These are phyloP conservation scores for Ogataea salicorniae DNA, from an alignment of 805 yeast species.

Conservation along the genomic window DNA sequence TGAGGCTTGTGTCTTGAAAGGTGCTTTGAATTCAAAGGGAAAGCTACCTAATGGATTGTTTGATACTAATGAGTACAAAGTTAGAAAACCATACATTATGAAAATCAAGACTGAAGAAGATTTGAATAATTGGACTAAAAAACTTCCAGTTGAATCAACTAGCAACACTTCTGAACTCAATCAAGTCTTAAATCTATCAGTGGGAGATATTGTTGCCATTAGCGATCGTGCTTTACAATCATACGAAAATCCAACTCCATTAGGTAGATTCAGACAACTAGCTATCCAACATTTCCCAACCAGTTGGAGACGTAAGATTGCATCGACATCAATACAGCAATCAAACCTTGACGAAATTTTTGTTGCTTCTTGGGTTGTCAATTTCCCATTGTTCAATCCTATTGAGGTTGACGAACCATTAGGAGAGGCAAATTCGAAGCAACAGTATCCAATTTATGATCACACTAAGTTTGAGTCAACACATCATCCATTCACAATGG, in stretches of 20 bases:
- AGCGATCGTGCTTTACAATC: slow-evolving; percentile 65
- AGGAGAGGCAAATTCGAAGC: slow-evolving; percentile 5
- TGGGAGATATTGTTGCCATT: slow-evolving; percentile 74
- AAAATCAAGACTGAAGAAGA: slow-evolving; percentile 42
- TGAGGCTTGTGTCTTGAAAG: slow-evolving; percentile 65
- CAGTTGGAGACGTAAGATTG: slow-evolving; percentile 40
- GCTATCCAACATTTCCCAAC: slow-evolving; percentile 53
- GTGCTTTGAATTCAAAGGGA: slow-evolving; percentile 34
- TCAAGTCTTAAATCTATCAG: slow-evolving; percentile 35
- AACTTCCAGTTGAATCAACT: slow-evolving; percentile 13
- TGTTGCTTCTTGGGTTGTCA: slow-evolving; percentile 81
- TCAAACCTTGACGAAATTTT: slow-evolving; percentile 32
- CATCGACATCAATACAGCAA: slow-evolving; percentile 12
- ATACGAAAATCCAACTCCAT: slow-evolving; percentile 93
- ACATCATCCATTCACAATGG: slow-evolving; percentile 98
- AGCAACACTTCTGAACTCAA: slow-evolving; percentile 20
- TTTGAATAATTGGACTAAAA: slow-evolving; percentile 39
- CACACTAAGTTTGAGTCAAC: slow-evolving; percentile 53
- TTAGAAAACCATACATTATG: slow-evolving; percentile 54
- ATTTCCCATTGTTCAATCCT: slow-evolving; percentile 90
- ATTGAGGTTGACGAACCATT: slow-evolving; percentile 32
- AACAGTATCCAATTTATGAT: slow-evolving; percentile 60
- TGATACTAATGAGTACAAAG: slow-evolving; percentile 41
- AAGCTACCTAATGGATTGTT: slow-evolving; percentile 33
- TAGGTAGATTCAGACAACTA: slow-evolving; percentile 79